Conservation (phyloP, 2,329 filamentous ascomycete genomes). For the Aspergillus pseudonomiae region DNA sequence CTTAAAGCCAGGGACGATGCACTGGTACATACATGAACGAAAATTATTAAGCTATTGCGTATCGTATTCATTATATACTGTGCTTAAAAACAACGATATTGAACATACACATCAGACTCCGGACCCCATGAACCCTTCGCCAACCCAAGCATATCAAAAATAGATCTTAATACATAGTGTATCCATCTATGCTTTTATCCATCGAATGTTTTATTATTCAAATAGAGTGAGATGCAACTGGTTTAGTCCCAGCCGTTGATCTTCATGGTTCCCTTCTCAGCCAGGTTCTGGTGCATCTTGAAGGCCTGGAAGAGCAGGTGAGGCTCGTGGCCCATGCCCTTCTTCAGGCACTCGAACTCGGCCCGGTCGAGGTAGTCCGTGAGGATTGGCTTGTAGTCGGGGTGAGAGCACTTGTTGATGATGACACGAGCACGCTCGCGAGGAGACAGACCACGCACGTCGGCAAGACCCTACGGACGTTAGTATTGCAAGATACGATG, state of each 20-base stretch:
- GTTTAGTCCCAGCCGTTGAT: constrained; percentile 63
- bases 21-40: neutral
- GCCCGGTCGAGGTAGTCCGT: constrained; percentile 82
- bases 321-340: constrained; percentile 88
- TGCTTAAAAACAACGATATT: neutral
- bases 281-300: constrained; percentile 83
- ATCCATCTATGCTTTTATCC: neutral
- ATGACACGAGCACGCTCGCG: constrained; percentile 81
- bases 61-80: neutral
- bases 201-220: neutral
- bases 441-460: constrained; percentile 79
- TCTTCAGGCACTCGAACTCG: constrained; percentile 80
- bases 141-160: neutral
- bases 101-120: neutral
- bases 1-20: neutral
- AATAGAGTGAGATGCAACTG: neutral
- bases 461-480: constrained; percentile 68
- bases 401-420: constrained; percentile 84
- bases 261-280: constrained; percentile 89
- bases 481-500: neutral
- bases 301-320: constrained; percentile 84
- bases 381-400: constrained; percentile 80
- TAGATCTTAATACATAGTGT: neutral
- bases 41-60: neutral
- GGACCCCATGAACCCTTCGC: neutral